Base-by-base conservation (phyloP, 495 filamentous ascomycete genomes). In the Xylaria intraflava region DNA sequence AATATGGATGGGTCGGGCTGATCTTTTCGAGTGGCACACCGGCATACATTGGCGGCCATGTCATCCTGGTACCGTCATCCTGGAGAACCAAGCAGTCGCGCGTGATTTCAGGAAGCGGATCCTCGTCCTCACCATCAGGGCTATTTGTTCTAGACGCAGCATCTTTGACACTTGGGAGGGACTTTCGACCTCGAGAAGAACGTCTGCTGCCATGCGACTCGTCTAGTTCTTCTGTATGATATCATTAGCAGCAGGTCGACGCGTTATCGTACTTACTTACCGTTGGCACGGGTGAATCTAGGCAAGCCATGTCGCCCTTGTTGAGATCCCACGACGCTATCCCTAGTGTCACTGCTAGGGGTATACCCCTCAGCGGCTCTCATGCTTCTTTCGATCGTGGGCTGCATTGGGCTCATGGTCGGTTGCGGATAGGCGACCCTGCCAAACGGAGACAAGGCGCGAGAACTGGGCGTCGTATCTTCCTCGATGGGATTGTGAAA, bases 1-100 rank as follows among this genome's bases (percentile, higher is more conserved):
- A 78, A 47, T 76, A 77, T 6, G 69, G 68, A 26, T 78, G 69
- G 14, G 51, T 55, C 1, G 62, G 59, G 31, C 61, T 53, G 49
- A 78, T 75, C 53, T 72, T 75, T 29, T 59, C 69, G 8, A 77
- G 57, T 1, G 75, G 75, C 12, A 76, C 72, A 1, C 72, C 74
- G 14, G 60, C 66, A 58, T 74, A 73, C 56, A 67, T 62, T 14
- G 64, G 53, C 1, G 75, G 75, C 2, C 70, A 67, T 1, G 62
- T 71, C 14, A 70, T 68, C 10, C 69, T 55, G 6, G 43, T 51
- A 17, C 74, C 72, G 43, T 78, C 62, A 35, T 78, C 61, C 7
- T 55, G 65, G 22, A 78, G 55, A 5, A 55, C 53, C 6, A 78
- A 56, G 1, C 35, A 65, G 0, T 59, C 61, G 38, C 62, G 68